Evolutionary conservation across 140 eudicot species (phyloP).

Genomic region (Oenanthe javanica): DNA sequence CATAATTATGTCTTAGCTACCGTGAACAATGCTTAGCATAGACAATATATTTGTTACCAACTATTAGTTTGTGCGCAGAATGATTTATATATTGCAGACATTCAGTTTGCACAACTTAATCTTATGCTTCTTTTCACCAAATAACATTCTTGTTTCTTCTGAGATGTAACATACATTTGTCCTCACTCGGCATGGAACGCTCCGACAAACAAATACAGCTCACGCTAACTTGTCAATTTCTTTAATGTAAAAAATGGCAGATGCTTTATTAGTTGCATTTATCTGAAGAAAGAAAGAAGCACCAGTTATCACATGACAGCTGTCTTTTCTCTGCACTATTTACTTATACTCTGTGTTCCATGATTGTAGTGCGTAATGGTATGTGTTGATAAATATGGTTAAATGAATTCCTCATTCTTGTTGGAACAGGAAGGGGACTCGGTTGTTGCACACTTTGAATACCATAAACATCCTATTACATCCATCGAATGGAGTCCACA

Average conservation of each 20-base stretch:
- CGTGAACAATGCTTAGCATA: not conserved
- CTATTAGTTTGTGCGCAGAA: not conserved
- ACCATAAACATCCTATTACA: conserved; percentile 92
- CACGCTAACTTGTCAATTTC: no score
- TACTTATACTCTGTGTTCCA: not conserved
- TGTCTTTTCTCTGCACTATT: not conserved
- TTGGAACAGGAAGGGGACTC: conserved; percentile 62
- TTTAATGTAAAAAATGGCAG: not conserved
- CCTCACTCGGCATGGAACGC: not conserved
- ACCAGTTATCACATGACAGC: not conserved
- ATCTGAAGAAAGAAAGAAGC: not conserved
- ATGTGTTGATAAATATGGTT: not conserved
- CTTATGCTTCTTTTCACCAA: not conserved
- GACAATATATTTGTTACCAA: not conserved
- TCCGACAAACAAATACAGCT: not conserved
- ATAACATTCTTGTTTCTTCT: not conserved
- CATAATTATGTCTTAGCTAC: not conserved
- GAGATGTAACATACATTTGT: not conserved
- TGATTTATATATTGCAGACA: not conserved
- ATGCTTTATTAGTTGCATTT: not conserved
- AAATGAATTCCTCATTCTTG: not conserved
- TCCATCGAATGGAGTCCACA: conserved; percentile 98
- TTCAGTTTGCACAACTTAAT: not conserved
- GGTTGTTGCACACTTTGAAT: conserved; percentile 75
- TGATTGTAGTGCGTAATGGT: not conserved